phyloP scores from a whole-genome alignment of 371 early-diverging fungal genomes.

The Mucor lusitanicus region DNA sequence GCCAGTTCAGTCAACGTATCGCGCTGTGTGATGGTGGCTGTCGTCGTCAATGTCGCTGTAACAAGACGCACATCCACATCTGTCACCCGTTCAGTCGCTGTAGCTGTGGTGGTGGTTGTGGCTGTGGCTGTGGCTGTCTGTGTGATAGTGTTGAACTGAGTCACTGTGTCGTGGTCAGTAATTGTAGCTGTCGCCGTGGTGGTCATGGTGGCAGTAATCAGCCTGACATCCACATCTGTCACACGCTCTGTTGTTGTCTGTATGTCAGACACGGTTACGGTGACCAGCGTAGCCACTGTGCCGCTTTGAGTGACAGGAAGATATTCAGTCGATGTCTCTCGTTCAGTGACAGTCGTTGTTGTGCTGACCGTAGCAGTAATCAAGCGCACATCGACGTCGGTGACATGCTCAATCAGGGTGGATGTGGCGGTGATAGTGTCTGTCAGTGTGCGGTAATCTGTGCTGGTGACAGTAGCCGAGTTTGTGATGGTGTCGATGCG shows the following conservation, averaged over 20 bases:
- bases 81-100: neutral
- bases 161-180: neutral
- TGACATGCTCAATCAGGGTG: neutral
- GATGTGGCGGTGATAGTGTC: neutral
- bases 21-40: neutral
- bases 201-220: neutral
- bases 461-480: neutral
- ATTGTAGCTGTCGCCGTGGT: neutral
- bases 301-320: neutral
- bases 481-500: neutral
- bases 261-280: neutral
- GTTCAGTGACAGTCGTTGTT: neutral
- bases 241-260: neutral
- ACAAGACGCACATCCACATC: neutral
- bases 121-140: neutral
- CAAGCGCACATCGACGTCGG: neutral
- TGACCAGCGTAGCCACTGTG: neutral
- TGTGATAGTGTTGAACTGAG: neutral
- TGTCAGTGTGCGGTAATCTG: neutral
- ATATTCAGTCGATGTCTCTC: neutral
- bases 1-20: neutral
- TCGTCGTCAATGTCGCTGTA: neutral
- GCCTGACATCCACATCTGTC: conserved; percentile 1
- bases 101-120: neutral
- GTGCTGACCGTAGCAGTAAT: neutral